Evolutionary conservation across 164 flowering plant species (phyloP).

Genomic region (Sextonia rubra): DNA sequence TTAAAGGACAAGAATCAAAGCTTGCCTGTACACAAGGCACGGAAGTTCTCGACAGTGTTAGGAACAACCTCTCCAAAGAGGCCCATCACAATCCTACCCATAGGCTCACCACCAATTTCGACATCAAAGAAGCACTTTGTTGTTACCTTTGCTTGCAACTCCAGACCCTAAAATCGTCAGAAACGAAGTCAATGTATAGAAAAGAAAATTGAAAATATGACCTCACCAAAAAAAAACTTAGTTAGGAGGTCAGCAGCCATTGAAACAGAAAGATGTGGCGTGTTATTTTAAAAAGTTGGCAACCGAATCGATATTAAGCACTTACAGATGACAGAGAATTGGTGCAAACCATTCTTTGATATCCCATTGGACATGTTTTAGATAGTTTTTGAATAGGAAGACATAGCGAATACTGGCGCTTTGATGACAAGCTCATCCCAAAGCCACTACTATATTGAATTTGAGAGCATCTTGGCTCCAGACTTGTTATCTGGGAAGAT

Average conservation of each 20-base stretch:
- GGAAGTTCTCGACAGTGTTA: constrained; percentile 66
- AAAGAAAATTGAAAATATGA: background rate
- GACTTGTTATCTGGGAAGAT: constrained; percentile 1
- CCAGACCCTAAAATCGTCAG: constrained; percentile 34
- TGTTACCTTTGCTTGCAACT: constrained; percentile 63
- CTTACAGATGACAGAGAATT: constrained; percentile 36
- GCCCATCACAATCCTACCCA: constrained; percentile 63
- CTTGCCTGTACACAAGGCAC: constrained; percentile 69
- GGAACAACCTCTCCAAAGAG: constrained; percentile 72
- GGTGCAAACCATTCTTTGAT: constrained; percentile 31
- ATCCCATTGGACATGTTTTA: constrained; percentile 14
- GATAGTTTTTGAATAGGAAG: constrained; percentile 19
- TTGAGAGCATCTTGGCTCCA: constrained; percentile 1
- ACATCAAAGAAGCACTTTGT: constrained; percentile 70
- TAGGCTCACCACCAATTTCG: constrained; percentile 59
- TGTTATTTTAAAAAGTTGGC: too few relatives aligned
- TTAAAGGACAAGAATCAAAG: background rate
- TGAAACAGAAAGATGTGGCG: background rate
- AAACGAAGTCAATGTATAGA: constrained; percentile 6
- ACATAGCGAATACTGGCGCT: constrained; percentile 17
- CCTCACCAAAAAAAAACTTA: background rate
- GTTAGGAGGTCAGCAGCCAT: background rate
- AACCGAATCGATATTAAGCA: background rate
- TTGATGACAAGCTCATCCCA: constrained; percentile 23
- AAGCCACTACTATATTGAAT: constrained; percentile 7